Base-by-base conservation (phyloP, 768 basidiomycete genomes). In the Gymnopilus junonius region DNA sequence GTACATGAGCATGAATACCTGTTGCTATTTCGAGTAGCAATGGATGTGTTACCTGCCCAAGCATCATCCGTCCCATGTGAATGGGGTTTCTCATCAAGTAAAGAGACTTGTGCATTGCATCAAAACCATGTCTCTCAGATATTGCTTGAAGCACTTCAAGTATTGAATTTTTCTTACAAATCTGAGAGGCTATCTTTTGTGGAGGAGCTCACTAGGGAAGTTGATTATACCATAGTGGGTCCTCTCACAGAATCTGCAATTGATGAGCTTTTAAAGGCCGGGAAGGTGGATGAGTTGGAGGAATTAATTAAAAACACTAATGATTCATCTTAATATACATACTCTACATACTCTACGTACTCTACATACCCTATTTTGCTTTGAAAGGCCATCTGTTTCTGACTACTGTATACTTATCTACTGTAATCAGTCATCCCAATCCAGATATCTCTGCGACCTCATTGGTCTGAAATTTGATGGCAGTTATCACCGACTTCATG, bases 41-140 rank as follows among this genome's bases (percentile, higher is more conserved):
- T 72, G 42, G 73, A 75, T 59, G 61, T 72, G 15, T 65, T 77
- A 7, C 74, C 73, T 8, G 69, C 65, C 4, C 74, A 76, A 37
- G 70, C 70, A n/a, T 75, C 64, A 6, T 55, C 74, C 15, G 75
- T 78, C 23, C 72, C 73, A 4, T 75, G 68, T 35, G 75, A 78
- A 58, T 60, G 66, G 0, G 65, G 73, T 14, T 78, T 76, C 54
- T 76, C 75, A 2, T 75, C 74, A 3, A 71, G 70, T 46, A 74
- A 76, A 53, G 72, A 73, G 58, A 76, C 75, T 1, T 62, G 59
- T 35, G 69, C 71, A 23, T 54, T 67, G 8, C 67, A 67, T 20
- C 65, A 70, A 12, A 72, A 59, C 42, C 58, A 62, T 10, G 59
- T 74, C 14, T 69, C 63, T 6, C 55, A 69, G 12, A 40, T 60